Evolutionary conservation across 176 grass and related monocot genomes (phyloP).

Genomic region (Paspalum vaginatum): DNA sequence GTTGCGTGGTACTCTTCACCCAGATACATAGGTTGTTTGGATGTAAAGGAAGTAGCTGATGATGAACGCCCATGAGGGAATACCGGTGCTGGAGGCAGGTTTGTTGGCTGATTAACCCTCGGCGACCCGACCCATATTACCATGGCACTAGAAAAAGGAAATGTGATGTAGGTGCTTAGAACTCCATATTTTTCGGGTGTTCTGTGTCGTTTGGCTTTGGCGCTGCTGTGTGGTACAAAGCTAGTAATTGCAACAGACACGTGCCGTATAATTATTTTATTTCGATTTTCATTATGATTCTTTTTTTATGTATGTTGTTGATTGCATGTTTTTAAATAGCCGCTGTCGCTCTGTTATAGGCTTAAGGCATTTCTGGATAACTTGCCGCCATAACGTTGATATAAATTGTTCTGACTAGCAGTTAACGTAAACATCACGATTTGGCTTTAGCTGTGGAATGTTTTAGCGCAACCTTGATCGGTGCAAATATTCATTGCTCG

Average conservation of each 20-base stretch:
- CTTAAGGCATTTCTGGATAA: too few relatives aligned
- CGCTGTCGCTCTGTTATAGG: too few relatives aligned
- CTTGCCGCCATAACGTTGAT: too few relatives aligned
- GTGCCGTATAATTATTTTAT: conserved; percentile 9
- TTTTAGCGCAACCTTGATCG: too few relatives aligned
- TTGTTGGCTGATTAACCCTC: neutral
- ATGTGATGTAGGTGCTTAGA: conserved; percentile 18
- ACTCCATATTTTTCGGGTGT: neutral
- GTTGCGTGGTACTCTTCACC: neutral
- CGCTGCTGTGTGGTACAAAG: conserved; percentile 10
- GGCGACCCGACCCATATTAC: conserved; percentile 9
- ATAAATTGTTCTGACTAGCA: too few relatives aligned
- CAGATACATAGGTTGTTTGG: conserved; percentile 18
- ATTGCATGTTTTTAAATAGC: too few relatives aligned
- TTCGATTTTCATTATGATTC: too few relatives aligned
- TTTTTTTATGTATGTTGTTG: neutral
- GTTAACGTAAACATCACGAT: too few relatives aligned
- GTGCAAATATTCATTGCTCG: too few relatives aligned
- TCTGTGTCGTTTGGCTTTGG: conserved; percentile 19
- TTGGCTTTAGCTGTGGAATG: too few relatives aligned
- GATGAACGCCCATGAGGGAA: neutral
- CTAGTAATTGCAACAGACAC: conserved; percentile 31
- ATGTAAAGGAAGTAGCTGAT: conserved; percentile 40
- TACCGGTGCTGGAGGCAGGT: conserved; percentile 1
- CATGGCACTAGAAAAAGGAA: neutral